Base-by-base conservation (phyloP, 306 rosid genomes). In the Ormosia emarginata region DNA sequence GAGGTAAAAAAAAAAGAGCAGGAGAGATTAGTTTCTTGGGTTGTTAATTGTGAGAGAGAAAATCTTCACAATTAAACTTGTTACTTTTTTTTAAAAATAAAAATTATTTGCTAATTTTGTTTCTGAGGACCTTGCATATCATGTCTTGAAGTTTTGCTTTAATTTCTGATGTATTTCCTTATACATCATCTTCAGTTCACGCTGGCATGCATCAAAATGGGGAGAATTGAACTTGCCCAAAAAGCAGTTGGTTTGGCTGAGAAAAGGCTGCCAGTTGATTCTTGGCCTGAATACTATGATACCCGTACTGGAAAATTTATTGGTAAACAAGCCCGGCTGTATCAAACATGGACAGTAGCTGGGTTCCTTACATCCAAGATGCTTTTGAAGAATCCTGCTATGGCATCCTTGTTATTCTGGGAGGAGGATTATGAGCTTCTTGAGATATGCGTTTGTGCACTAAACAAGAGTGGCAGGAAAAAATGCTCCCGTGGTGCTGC, bases 151-250 rank as follows among this genome's bases (percentile, higher is more conserved):
- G 11, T 61, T 17, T 61, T 56, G 8, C 57, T 74, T 61, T 53
- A 58, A 75, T 70, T 43, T 81, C 71, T 61, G 56, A 53, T 55
- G 15, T n/a, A 37, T 84, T 49, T 74, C 61, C 50, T 82, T 12
- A 11, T 41, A 4, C 71, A 52, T 34, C 18, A 66, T 40, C 82
- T 57, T 53, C 79, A 94, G 97, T 94, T 94, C 83, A 90, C 97
- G 2, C 67, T 94, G 87, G 97, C 98, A 59, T 92, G 98, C 91
- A 92, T 94, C 77, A 94, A 94, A 85, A 90, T 94, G 97, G 97
- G 95, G 69, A 87, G 88, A 86, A 85, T 83, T 17, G 95, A 90
- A 52, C 73, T 92, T 46, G 98, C 95, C 6, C 72, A 83, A 59
- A 94, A 88, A 64, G 97, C 95, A 52, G 86, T 92, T 81, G 89